phyloP scores from a whole-genome alignment of 352 stramenopile species.

The Phytopythium kandeliae region DNA sequence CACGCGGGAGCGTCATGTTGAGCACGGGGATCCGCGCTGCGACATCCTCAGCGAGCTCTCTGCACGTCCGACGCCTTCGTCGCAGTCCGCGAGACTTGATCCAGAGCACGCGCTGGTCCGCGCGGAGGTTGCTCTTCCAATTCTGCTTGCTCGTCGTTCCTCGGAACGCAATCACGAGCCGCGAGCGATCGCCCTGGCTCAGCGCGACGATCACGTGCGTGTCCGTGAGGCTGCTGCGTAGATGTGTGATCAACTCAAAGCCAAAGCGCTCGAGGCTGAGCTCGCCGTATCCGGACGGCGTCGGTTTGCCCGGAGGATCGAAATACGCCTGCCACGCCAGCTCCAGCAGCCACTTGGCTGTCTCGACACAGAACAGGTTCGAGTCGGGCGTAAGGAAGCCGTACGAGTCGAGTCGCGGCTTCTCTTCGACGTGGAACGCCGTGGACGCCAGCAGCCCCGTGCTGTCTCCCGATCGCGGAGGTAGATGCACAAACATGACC shows the following conservation, averaged over 20 bases:
- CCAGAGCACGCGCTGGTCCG: conserved; percentile 73
- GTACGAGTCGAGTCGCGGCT: conserved; percentile 49
- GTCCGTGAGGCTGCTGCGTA: conserved; percentile 67
- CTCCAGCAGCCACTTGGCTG: conserved; percentile 73
- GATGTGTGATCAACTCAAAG: conserved; percentile 81
- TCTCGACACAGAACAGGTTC: conserved; percentile 86
- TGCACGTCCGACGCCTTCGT: conserved; percentile 44
- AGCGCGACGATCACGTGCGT: conserved; percentile 68
- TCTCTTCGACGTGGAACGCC: conserved; percentile 70
- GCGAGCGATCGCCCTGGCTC: conserved; percentile 42
- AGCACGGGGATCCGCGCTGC: conserved; percentile 73
- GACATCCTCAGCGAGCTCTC: conserved; percentile 53
- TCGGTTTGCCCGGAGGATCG: conserved; percentile 67
- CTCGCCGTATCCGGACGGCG: conserved; percentile 72
- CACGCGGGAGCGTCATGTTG: conserved; percentile 79
- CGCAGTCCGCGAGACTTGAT: conserved; percentile 60
- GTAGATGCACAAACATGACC: conserved; percentile 80
- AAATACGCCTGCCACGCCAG: conserved; percentile 87
- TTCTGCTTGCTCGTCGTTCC: conserved; percentile 84
- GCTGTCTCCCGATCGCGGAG: conserved; percentile 38
- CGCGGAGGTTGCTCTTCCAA: conserved; percentile 86
- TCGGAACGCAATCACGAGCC: conserved; percentile 81
- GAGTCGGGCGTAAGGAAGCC: conserved; percentile 61
- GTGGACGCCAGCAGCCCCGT: conserved; percentile 54
- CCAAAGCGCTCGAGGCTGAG: conserved; percentile 62